Evolutionary conservation across 306 rosid species (phyloP).

Genomic region (Aeschynomene evenia): DNA sequence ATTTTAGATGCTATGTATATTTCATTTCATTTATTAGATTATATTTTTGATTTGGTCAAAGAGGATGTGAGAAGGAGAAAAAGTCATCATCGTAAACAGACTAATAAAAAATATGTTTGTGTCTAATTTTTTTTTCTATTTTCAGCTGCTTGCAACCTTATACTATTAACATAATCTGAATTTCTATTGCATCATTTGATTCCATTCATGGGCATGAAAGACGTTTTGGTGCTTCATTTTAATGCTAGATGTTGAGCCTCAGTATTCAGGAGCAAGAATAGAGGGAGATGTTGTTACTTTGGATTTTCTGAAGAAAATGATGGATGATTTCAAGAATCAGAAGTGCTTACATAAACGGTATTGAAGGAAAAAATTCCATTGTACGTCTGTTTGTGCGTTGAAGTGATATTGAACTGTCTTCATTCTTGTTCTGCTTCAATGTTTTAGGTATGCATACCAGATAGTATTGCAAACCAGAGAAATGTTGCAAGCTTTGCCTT

Average conservation of each 20-base stretch:
- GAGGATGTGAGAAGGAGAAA: conserved; percentile 7
- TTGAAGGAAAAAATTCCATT: conserved; percentile 24
- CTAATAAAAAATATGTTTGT: background rate
- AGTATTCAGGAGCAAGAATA: conserved; percentile 89
- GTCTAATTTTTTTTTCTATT: background rate
- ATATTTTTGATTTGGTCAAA: background rate
- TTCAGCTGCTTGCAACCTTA: conserved; percentile 23
- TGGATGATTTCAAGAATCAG: conserved; percentile 94
- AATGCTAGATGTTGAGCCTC: conserved; percentile 86
- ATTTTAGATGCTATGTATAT: background rate
- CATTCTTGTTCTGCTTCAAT: conserved; percentile 24
- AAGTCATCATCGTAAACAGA: background rate
- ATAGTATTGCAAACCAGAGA: conserved; percentile 88
- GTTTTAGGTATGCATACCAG: conserved; percentile 87
- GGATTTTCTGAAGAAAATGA: conserved; percentile 94
- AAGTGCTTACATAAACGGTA: conserved; percentile 90
- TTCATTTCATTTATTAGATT: background rate
- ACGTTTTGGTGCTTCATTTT: conserved; percentile 34
- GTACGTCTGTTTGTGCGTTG: conserved; percentile 13
- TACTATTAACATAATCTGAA: conserved; percentile 2
- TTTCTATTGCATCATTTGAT: conserved; percentile 8
- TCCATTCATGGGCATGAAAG: conserved; percentile 30
- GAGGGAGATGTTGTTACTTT: conserved; percentile 87
- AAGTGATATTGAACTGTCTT: conserved; percentile 23
- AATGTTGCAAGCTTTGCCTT: conserved; percentile 72